Conservation (phyloP, 2,329 filamentous ascomycete species). For the Cryphonectria naterciae region DNA sequence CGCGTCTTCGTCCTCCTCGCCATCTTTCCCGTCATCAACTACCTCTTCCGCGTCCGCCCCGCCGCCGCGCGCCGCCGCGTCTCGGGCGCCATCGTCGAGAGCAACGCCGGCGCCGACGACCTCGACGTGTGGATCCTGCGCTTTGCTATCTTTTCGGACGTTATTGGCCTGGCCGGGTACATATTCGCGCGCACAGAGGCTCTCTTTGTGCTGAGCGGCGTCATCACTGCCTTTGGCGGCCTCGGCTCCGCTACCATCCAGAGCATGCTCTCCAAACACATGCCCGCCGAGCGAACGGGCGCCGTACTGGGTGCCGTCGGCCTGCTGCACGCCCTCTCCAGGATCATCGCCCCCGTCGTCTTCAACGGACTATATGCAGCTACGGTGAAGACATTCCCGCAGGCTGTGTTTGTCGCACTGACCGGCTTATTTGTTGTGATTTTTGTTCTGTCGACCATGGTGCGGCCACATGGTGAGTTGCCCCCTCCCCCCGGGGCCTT, state of each 20-base stretch:
- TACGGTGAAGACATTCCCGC: conserved; percentile 78
- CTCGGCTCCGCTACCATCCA: conserved; percentile 86
- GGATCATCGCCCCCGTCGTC: conserved; percentile 77
- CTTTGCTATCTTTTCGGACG: conserved; percentile 73
- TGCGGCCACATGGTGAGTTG: conserved; percentile 74
- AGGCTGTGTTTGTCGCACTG: conserved; percentile 82
- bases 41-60: conserved; percentile 67
- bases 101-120: conserved; percentile 71
- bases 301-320: conserved; percentile 88
- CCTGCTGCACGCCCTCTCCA: conserved; percentile 78
- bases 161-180: conserved; percentile 77
- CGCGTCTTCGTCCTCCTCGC: conserved; percentile 77
- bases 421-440: conserved; percentile 67
- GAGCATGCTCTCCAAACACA: conserved; percentile 85
- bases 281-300: conserved; percentile 79
- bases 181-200: conserved; percentile 63
- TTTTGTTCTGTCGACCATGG: conserved; percentile 68
- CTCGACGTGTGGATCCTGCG: conserved; percentile 81
- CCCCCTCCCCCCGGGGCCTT: background rate
- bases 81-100: conserved; percentile 46
- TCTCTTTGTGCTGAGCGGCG: conserved; percentile 72
- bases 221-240: conserved; percentile 77
- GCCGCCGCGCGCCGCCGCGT: conserved; percentile 47
- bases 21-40: conserved; percentile 76
- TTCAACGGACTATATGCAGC: conserved; percentile 86